phyloP scores from a whole-genome alignment of 805 yeast species.

The Yamadazyma kitorensis region DNA sequence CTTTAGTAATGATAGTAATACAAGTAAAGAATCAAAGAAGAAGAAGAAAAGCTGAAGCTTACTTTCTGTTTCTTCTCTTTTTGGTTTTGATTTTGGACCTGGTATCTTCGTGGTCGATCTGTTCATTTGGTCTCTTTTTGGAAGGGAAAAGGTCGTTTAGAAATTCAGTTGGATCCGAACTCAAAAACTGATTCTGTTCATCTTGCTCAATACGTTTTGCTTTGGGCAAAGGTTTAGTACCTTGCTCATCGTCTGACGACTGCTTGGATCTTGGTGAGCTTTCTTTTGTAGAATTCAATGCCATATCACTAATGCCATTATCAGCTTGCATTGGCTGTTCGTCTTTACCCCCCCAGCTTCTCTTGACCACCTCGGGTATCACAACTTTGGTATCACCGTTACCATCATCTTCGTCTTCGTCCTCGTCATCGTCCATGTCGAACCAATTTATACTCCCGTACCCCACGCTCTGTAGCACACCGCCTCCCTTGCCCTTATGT shows the following conservation, averaged over 20 bases:
- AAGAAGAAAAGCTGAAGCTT: slow-evolving; percentile 6
- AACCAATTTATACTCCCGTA: slow-evolving; percentile 37
- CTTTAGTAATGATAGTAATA: slow-evolving; percentile 29
- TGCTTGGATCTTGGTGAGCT: no score
- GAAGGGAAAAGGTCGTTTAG: slow-evolving; percentile 3
- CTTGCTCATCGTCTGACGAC: no score
- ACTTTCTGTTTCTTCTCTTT: slow-evolving; percentile 10
- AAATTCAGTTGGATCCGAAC: slow-evolving; percentile 5
- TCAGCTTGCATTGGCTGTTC: no score
- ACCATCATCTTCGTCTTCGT: slow-evolving; percentile 18
- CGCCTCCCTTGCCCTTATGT: slow-evolving; percentile 17
- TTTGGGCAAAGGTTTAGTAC: slow-evolving; percentile 3
- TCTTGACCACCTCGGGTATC: slow-evolving; percentile 1
- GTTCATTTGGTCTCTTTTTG: not conserved
- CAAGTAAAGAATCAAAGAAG: slow-evolving; percentile 27
- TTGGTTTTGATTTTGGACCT: slow-evolving; percentile 4
- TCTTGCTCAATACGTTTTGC: slow-evolving; percentile 5
- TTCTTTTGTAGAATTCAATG: no score
- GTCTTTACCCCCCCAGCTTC: slow-evolving; percentile 11
- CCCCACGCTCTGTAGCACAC: slow-evolving; percentile 33
- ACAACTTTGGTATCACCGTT: not conserved
- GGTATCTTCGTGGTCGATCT: not conserved
- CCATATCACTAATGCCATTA: no score
- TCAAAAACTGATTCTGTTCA: slow-evolving; percentile 2
- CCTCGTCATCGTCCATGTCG: slow-evolving; percentile 14